Evolutionary conservation across 176 grass and related monocot species (phyloP).

Genomic region (Puccinellia tenuiflora): DNA sequence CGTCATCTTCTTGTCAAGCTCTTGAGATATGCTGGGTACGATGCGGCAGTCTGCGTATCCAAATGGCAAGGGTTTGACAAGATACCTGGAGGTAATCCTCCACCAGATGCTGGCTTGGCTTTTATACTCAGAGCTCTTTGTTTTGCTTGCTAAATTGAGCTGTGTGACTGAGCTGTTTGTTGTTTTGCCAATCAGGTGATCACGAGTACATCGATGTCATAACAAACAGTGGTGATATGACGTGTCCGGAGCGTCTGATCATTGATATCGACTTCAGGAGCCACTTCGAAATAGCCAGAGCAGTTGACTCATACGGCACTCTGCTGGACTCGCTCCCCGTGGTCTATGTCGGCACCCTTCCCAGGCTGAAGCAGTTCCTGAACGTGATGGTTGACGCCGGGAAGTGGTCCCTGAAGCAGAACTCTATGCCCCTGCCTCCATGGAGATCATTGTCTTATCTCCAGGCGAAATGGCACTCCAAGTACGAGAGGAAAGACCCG

Average conservation of each 20-base stretch:
- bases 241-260: slow-evolving; percentile 51
- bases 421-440: slow-evolving; percentile 93
- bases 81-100: slow-evolving; percentile 70
- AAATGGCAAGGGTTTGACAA: slow-evolving; percentile 81
- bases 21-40: slow-evolving; percentile 69
- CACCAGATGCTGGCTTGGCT: not conserved
- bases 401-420: slow-evolving; percentile 91
- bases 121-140: not conserved
- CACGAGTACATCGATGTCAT: slow-evolving; percentile 92
- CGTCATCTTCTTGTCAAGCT: slow-evolving; percentile 62
- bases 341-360: slow-evolving; percentile 60
- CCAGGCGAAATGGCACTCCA: slow-evolving; percentile 83
- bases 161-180: not conserved
- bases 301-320: slow-evolving; percentile 63
- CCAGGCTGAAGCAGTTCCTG: slow-evolving; percentile 73
- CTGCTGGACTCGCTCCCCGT: slow-evolving; percentile 67
- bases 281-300: slow-evolving; percentile 96
- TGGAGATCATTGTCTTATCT: slow-evolving; percentile 92
- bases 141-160: not conserved
- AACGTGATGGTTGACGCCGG: slow-evolving; percentile 88
- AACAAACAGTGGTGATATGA: not conserved
- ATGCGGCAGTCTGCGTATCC: slow-evolving; percentile 65
- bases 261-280: slow-evolving; percentile 91
- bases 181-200: slow-evolving; percentile 49
- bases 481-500: slow-evolving; percentile 52